These are phyloP conservation scores for Daldinia loculata DNA, from an alignment of 495 filamentous ascomycete species.

Conservation along the genomic window DNA sequence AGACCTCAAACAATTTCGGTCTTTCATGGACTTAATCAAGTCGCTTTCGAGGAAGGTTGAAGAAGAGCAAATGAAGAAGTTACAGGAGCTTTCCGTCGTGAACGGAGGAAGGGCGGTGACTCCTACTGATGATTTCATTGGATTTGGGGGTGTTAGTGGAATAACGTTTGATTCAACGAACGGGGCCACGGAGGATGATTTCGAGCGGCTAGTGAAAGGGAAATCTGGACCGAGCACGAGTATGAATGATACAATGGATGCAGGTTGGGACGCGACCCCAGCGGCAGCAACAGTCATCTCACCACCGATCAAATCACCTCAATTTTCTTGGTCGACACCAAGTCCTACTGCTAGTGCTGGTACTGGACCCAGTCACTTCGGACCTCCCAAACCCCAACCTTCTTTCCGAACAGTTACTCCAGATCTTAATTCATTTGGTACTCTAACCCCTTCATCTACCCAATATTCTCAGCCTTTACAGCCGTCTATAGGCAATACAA, in stretches of 20 bases:
- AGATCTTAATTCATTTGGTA: conserved; percentile 58
- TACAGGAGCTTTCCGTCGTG: conserved; percentile 77
- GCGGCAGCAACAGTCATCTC: conserved; percentile 38
- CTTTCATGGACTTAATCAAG: conserved; percentile 88
- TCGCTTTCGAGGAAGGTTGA: conserved; percentile 81
- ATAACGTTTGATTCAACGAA: conserved; percentile 58
- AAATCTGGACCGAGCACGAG: conserved; percentile 34
- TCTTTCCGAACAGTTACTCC: conserved; percentile 65
- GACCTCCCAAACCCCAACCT: conserved; percentile 52
- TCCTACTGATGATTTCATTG: conserved; percentile 66
- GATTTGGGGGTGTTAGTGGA: conserved; percentile 61
- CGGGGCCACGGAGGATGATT: conserved; percentile 72
- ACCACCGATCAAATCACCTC: conserved; percentile 49
- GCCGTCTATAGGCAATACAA: conserved; percentile 25
- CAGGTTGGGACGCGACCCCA: conserved; percentile 53
- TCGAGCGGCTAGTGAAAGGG: conserved; percentile 88
- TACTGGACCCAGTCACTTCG: conserved; percentile 41
- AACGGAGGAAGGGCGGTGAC: conserved; percentile 47
- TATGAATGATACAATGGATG: conserved; percentile 50
- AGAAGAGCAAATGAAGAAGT: conserved; percentile 83
- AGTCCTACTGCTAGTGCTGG: conserved; percentile 45
- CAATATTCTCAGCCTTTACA: conserved; percentile 65
- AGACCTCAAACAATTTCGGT: conserved; percentile 84
- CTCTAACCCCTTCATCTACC: conserved; percentile 60
- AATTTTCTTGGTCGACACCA: conserved; percentile 70